These are phyloP conservation scores for Bacidia rubella DNA, from an alignment of 495 filamentous ascomycete species.

Conservation along the genomic window DNA sequence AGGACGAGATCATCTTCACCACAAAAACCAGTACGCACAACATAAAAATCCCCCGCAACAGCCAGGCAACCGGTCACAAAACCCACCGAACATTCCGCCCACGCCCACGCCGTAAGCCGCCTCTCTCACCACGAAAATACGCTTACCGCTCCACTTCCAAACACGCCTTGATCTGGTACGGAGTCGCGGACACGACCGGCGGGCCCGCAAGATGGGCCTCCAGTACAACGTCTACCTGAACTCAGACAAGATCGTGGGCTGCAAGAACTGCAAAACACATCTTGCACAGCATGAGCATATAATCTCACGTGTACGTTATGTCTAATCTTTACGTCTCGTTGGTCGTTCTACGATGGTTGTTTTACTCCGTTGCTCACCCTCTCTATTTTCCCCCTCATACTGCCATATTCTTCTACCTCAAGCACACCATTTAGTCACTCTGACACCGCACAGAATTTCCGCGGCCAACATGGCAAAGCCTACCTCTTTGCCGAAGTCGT, in stretches of 20 bases:
- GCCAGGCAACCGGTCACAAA: too few relatives aligned
- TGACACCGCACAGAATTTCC: constrained; percentile 68
- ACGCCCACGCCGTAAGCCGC: neutral
- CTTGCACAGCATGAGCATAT: constrained; percentile 92
- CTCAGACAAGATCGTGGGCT: constrained; percentile 82
- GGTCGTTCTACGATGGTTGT: too few relatives aligned
- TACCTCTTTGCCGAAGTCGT: constrained; percentile 93
- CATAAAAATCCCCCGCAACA: too few relatives aligned
- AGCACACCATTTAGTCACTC: neutral
- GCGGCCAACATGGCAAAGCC: constrained; percentile 95
- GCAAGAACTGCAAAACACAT: constrained; percentile 91
- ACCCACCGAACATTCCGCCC: too few relatives aligned
- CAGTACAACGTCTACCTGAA: constrained; percentile 92
- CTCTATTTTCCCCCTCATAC: constrained; percentile 5
- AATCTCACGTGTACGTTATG: constrained; percentile 63
- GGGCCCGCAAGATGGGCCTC: constrained; percentile 64
- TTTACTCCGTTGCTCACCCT: constrained; percentile 8
- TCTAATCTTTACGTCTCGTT: constrained; percentile 6
- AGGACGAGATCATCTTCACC: too few relatives aligned
- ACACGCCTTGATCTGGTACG: neutral
- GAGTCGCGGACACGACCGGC: neutral
- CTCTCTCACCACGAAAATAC: neutral
- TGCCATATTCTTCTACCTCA: constrained; percentile 1
- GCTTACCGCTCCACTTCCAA: neutral
- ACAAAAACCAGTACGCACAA: too few relatives aligned